Conservation (phyloP, 345 rosid genomes). For the Rhodamnia argentea region DNA sequence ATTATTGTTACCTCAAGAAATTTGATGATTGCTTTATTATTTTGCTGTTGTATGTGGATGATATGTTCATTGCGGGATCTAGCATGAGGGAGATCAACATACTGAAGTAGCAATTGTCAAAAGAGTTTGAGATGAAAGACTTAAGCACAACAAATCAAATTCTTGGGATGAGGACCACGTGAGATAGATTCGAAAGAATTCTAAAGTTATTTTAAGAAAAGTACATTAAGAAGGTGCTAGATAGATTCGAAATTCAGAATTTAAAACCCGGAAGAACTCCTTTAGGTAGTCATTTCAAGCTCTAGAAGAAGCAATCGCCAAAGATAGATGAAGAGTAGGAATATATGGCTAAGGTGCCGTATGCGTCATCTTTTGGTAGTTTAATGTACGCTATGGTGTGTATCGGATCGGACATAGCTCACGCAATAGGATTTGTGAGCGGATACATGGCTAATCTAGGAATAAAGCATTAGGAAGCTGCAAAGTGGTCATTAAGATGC, state of each 20-base stretch:
- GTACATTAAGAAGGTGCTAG: neutral
- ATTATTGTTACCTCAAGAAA: neutral
- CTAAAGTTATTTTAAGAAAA: neutral
- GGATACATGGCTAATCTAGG: neutral
- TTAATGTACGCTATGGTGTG: neutral
- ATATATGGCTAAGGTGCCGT: neutral
- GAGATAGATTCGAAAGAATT: neutral
- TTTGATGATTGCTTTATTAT: neutral
- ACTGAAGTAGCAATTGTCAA: neutral
- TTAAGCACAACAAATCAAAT: accelerated
- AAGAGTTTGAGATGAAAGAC: neutral
- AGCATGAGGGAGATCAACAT: neutral
- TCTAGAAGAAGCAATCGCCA: neutral
- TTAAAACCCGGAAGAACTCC: neutral
- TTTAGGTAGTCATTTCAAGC: neutral
- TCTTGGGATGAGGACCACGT: neutral
- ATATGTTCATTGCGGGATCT: neutral
- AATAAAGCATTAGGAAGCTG: neutral
- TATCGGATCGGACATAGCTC: neutral
- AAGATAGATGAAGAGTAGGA: neutral
- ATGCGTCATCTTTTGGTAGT: neutral
- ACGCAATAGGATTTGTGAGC: neutral
- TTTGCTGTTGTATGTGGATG: neutral
- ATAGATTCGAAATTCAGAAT: neutral
- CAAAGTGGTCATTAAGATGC: neutral